These are phyloP conservation scores for Mucor indicus DNA, from an alignment of 371 early-diverging fungal genomes.

Conservation along the genomic window DNA sequence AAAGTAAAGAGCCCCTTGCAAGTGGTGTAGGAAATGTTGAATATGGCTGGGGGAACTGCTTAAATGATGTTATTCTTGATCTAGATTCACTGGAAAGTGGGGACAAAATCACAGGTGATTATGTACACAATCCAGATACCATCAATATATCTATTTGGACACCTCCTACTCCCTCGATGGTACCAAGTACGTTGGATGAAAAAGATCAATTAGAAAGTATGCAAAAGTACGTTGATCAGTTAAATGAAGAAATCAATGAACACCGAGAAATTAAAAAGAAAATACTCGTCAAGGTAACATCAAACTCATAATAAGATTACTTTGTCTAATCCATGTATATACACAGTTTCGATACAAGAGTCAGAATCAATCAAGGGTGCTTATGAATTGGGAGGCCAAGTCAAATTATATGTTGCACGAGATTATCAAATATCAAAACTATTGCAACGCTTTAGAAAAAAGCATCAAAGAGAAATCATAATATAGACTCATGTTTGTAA, in stretches of 20 bases:
- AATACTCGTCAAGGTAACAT: not conserved
- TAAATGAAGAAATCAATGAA: constrained; percentile 38
- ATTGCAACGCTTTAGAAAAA: constrained; percentile 71
- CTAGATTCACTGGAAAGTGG: constrained; percentile 22
- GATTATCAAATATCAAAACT: constrained; percentile 86
- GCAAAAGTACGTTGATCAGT: constrained; percentile 21
- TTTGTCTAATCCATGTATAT: not conserved
- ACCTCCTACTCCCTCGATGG: constrained; percentile 37
- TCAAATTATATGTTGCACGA: constrained; percentile 82
- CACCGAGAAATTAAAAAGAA: constrained; percentile 32
- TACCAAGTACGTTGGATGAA: constrained; percentile 27
- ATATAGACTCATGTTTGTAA: too few species aligned
- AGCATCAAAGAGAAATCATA: too few species aligned
- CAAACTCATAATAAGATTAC: not conserved
- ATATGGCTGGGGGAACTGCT: constrained; percentile 84
- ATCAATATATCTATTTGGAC: constrained; percentile 29
- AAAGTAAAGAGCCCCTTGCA: constrained; percentile 80
- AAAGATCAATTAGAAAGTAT: constrained; percentile 22
- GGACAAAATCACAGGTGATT: constrained; percentile 13
- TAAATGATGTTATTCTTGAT: constrained; percentile 37
- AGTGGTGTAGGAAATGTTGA: constrained; percentile 85
- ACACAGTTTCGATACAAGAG: constrained; percentile 55
- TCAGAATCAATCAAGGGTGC: constrained; percentile 62
- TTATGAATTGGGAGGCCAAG: constrained; percentile 86
- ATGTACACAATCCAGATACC: constrained; percentile 18